Base-by-base conservation (phyloP, 805 yeast genomes). In the Kodamaea neixiangensis region DNA sequence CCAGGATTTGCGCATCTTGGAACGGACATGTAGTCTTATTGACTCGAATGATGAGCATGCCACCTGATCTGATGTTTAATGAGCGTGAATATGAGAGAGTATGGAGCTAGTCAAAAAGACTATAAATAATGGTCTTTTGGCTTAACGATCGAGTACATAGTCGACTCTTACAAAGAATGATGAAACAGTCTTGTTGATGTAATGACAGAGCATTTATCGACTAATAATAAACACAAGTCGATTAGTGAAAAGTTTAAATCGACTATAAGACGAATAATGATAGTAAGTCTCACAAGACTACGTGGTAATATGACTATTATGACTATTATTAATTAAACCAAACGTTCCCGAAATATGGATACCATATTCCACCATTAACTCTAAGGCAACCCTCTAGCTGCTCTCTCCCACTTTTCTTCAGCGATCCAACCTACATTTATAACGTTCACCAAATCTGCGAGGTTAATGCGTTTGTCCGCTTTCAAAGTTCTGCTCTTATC, bases 381-480 rank as follows among this genome's bases (percentile, higher is more conserved):
- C 29, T 22, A 47, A 18, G 75, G 62, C 46, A 72, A 56, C 1
- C 78, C 78, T 29, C 59, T 62, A 4, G 76, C 76, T 3, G 79
- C 79, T 34, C 76, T 69, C 51, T 80, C 86, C 93, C 94, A 92
- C 57, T 82, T 81, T 46, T 85, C 89, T 18, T 82, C 82, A 53
- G 83, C 85, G 13, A 79, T 77, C 98, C 98, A 92, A 15, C 97
- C 97, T 3, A 87, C 81, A 59, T 89, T 83, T 39, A 92, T 78
- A 19, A 92, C 80, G 56, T 79, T 78, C 47, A 90, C 64, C 39
- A 87, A 82, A 64, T 90, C 96, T 51, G 73, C 75, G 59, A 93
- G 77, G 65, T 88, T 89, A 68, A 93, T 73, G 13, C 91, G 88
- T 51, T 64, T 68, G 33, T 64, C 69, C 50, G 74, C 74, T 59